These are phyloP conservation scores for Hemisphaericaspora xylofermentans DNA, from an alignment of 1,139 yeast species.

Conservation along the genomic window DNA sequence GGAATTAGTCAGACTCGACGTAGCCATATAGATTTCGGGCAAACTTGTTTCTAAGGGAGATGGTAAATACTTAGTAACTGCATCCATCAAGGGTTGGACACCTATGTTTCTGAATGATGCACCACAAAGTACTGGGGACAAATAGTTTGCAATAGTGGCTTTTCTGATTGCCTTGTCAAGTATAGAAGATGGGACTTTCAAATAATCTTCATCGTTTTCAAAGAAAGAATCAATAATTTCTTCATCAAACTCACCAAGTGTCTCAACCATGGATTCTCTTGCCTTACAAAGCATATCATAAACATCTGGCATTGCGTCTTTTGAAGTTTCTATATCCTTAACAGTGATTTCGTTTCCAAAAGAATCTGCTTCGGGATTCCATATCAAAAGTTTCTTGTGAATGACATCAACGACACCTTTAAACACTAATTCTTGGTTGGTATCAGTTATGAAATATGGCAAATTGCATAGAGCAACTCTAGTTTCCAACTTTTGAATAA, in stretches of 20 bases:
- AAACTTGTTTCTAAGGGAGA: slow-evolving; percentile 66
- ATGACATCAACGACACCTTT: slow-evolving; percentile 84
- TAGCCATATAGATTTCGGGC: slow-evolving; percentile 49
- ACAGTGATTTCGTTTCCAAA: slow-evolving; percentile 61
- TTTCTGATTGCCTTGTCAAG: slow-evolving; percentile 59
- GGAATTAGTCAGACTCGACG: slow-evolving; percentile 13
- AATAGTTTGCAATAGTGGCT: slow-evolving; percentile 56
- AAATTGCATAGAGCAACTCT: slow-evolving; percentile 71
- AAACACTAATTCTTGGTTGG: slow-evolving; percentile 48
- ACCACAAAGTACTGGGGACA: slow-evolving; percentile 88
- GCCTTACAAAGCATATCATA: slow-evolving; percentile 53
- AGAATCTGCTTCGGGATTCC: slow-evolving; percentile 50
- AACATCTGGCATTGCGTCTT: slow-evolving; percentile 30
- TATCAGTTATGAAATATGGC: slow-evolving; percentile 61
- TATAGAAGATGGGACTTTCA: slow-evolving; percentile 53
- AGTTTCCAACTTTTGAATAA: slow-evolving; percentile 75
- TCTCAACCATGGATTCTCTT: slow-evolving; percentile 78
- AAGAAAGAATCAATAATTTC: slow-evolving; percentile 71
- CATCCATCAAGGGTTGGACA: slow-evolving; percentile 90
- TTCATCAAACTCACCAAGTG: slow-evolving; percentile 82
- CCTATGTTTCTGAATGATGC: slow-evolving; percentile 92
- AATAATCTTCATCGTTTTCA: slow-evolving; percentile 67
- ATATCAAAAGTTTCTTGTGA: slow-evolving; percentile 60
- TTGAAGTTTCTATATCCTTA: slow-evolving; percentile 33
- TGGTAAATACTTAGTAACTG: slow-evolving; percentile 74